Evolutionary conservation across 1,139 yeast genomes (phyloP).

Genomic region (Yamadazyma atmosphaerica): DNA sequence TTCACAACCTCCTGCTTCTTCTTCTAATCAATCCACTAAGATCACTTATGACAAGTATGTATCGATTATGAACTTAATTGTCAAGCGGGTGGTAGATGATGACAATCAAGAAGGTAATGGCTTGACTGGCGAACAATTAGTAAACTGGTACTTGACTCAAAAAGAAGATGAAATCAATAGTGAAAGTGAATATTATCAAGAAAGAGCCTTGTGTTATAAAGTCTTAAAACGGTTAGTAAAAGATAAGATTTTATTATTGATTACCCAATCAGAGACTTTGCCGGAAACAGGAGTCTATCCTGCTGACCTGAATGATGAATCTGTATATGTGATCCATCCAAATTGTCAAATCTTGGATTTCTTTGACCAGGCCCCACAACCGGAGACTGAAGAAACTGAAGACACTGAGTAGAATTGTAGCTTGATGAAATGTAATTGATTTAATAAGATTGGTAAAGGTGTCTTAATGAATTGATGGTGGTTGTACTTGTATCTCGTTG

Average conservation of each 20-base stretch:
- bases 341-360: conserved; percentile 77
- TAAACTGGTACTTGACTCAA: conserved; percentile 78
- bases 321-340: conserved; percentile 80
- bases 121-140: conserved; percentile 65
- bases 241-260: conserved; percentile 82
- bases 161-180: conserved; percentile 70
- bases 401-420: conserved; percentile 13
- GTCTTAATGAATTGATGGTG: background rate
- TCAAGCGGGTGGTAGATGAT: conserved; percentile 65
- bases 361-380: conserved; percentile 37
- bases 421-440: too few relatives aligned
- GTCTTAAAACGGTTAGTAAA: conserved; percentile 83
- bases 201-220: conserved; percentile 70
- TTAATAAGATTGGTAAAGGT: background rate
- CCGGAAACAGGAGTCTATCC: conserved; percentile 18
- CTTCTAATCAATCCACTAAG: background rate
- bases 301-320: conserved; percentile 18
- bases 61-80: conserved; percentile 77
- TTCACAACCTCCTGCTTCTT: conserved; percentile 19
- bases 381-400: conserved; percentile 18
- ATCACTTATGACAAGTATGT: conserved; percentile 87
- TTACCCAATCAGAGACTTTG: conserved; percentile 57
- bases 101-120: conserved; percentile 61
- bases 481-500: conserved; percentile 1
- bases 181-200: conserved; percentile 71